phyloP scores from a whole-genome alignment of 2,329 filamentous ascomycete genomes.

The Alternaria brassicae region DNA sequence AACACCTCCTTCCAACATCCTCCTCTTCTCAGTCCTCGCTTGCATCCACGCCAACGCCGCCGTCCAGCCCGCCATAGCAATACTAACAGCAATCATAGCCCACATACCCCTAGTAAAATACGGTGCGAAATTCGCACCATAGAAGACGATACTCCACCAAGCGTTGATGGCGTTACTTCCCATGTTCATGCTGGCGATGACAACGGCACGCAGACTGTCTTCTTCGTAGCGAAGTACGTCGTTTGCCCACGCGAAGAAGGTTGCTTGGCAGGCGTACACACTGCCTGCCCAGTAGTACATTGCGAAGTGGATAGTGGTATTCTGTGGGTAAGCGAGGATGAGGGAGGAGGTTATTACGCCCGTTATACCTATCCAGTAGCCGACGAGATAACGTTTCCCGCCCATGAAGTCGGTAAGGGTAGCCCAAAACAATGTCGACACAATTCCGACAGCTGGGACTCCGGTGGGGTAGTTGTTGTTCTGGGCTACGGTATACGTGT shows the following conservation, averaged over 20 bases:
- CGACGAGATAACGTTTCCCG: slow-evolving; percentile 66
- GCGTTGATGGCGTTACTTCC: slow-evolving; percentile 69
- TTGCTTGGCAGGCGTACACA: slow-evolving; percentile 76
- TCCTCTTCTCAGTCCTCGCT: slow-evolving; percentile 49
- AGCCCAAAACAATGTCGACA: slow-evolving; percentile 71
- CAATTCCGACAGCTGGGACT: slow-evolving; percentile 60
- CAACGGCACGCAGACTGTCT: slow-evolving; percentile 67
- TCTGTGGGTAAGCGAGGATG: slow-evolving; percentile 62
- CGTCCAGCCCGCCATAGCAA: slow-evolving; percentile 68
- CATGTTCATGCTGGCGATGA: slow-evolving; percentile 73
- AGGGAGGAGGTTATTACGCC: slow-evolving; percentile 68
- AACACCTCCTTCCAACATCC: slow-evolving; percentile 20
- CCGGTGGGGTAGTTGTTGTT: slow-evolving; percentile 63
- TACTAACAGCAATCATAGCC: slow-evolving; percentile 72
- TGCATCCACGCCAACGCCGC: slow-evolving; percentile 59
- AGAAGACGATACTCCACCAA: slow-evolving; percentile 77
- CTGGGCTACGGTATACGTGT: slow-evolving; percentile 57
- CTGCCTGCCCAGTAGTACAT: slow-evolving; percentile 75
- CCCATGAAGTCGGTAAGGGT: slow-evolving; percentile 70
- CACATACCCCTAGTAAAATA: slow-evolving; percentile 74
- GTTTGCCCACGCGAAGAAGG: slow-evolving; percentile 79
- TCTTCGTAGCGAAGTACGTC: slow-evolving; percentile 71
- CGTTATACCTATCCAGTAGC: slow-evolving; percentile 69
- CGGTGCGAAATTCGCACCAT: slow-evolving; percentile 70
- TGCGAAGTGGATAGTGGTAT: slow-evolving; percentile 64